Conservation (phyloP, 345 rosid genomes). For the Citrus cavaleriei region DNA sequence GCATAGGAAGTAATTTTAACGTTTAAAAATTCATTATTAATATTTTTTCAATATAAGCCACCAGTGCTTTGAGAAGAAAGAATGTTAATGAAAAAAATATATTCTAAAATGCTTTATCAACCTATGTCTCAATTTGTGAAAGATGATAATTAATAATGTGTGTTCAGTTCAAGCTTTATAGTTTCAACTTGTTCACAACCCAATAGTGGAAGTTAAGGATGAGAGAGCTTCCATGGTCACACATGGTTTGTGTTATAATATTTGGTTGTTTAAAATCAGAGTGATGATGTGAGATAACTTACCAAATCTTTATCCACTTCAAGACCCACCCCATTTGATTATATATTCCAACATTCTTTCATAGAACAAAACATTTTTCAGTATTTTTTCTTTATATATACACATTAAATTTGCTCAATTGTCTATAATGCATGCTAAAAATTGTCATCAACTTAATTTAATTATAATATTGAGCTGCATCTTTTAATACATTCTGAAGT, state of each 20-base stretch:
- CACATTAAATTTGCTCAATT: neutral
- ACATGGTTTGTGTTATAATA: neutral
- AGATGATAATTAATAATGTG: neutral
- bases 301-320: neutral
- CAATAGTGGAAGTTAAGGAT: neutral
- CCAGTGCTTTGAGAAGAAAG: no score
- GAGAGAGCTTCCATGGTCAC: neutral
- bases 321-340: neutral
- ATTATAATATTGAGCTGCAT: neutral
- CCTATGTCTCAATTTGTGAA: neutral
- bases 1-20: no score
- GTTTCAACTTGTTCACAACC: neutral
- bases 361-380: no score
- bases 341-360: no score
- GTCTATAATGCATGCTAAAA: no score
- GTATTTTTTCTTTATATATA: no score
- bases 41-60: neutral
- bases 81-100: no score
- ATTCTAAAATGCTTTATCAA: neutral
- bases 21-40: no score
- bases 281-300: neutral
- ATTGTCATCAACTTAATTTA: neutral
- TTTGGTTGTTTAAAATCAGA: neutral
- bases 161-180: neutral
- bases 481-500: neutral